Base-by-base conservation (phyloP, 139 green algal species). In the Trebouxia sp. region DNA sequence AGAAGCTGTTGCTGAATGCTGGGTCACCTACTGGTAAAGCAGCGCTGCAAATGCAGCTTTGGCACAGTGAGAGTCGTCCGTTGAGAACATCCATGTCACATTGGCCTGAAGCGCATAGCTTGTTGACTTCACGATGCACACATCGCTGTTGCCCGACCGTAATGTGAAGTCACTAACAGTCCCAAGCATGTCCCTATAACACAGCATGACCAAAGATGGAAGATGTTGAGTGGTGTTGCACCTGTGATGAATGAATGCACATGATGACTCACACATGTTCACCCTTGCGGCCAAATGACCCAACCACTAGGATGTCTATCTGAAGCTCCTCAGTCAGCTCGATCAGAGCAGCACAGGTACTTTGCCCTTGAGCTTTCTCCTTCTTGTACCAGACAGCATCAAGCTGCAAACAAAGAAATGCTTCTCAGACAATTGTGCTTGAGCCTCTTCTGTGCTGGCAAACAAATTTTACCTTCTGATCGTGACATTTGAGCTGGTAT, bases 271-370 rank as follows among this genome's bases (percentile, higher is more conserved):
- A 51, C 69, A 77, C 35, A n/a, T 35, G 42, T 39, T 77, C 69
- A 20, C 69, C 69, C 42, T 77, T 77, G 8, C 69, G 42, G 26
- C 69, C 69, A 41, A 77, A 77, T 17, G 69, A 77, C 24, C 69
- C 69, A 10, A 77, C 69, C 3, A 77, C 69, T 41, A 77, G 26
- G 24, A 77, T 39, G n/a, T 77, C 69, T 14, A 77, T 22, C 35
- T 77, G 69, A n/a, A 77, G 69, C 69, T 77, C 41, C 41, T 77
- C 69, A 38, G 26, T 77, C 41, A 77, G n/a, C 69, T 77, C 41
- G 22, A 53, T 55, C 41, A 77, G 69, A 24, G 69, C 69, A 39
- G 53, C 69, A 37, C 69, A 77, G 41, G 69, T 77, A 10, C 37
- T 77, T 41, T 77, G 69, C 12, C 69, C 69, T n/a, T 51, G 38